Conservation (phyloP, 176 grass and related monocot genomes). For the Juncus inflexus region DNA sequence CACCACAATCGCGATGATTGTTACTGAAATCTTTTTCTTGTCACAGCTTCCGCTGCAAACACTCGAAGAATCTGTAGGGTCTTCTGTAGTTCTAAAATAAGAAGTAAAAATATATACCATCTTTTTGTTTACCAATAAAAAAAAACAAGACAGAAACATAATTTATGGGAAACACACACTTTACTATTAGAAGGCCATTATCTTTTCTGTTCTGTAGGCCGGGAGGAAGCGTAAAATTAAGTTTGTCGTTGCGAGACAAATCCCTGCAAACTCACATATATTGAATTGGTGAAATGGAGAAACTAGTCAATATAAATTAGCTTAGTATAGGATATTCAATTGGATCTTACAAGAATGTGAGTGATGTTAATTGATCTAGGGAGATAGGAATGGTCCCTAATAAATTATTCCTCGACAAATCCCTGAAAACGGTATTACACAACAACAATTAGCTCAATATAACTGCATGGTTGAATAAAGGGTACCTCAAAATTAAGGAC, state of each 20-base stretch:
- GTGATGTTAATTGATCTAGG: conserved; percentile 34
- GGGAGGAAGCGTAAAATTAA: conserved; percentile 28
- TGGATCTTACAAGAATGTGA: conserved; percentile 33
- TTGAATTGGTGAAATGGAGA: background rate
- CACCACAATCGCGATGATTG: background rate
- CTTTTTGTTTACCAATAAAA: too few relatives aligned
- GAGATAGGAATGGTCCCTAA: conserved; percentile 36
- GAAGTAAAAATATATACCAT: too few relatives aligned
- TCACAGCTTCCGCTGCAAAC: too few relatives aligned
- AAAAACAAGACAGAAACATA: too few relatives aligned
- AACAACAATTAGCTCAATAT: too few relatives aligned
- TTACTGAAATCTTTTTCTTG: background rate
- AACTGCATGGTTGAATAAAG: too few relatives aligned
- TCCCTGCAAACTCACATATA: background rate
- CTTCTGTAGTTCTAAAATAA: too few relatives aligned
- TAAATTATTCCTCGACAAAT: conserved; percentile 43
- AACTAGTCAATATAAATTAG: background rate
- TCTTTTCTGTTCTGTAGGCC: conserved; percentile 31
- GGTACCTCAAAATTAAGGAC: too few relatives aligned
- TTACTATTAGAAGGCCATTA: conserved; percentile 29
- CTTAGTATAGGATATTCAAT: background rate
- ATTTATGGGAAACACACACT: conserved; percentile 19
- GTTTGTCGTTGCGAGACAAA: conserved; percentile 30
- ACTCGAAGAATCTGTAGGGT: too few relatives aligned
- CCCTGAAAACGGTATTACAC: conserved; percentile 22